Base-by-base conservation (phyloP, 306 rosid genomes). In the Acacia melanoxylon region DNA sequence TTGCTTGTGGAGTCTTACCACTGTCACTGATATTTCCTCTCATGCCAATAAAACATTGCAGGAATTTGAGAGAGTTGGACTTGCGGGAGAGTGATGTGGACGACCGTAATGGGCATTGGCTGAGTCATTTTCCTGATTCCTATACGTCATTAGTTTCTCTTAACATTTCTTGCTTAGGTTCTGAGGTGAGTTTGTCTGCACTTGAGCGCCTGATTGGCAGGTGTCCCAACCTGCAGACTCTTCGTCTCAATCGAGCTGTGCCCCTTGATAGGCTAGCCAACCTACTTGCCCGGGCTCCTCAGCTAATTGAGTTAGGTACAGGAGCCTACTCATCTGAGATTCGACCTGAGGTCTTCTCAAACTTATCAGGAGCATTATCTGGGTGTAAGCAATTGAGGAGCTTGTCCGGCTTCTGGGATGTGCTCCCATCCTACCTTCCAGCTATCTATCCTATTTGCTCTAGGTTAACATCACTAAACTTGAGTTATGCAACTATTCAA, bases 351-450 rank as follows among this genome's bases (percentile, higher is more conserved):
- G 83, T 89, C 62, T 88, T 83, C 68, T 78, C 88, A 7, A 91
- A 82, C 82, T 77, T 89, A 27, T 51, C 80, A 0, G 84, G 81
- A 22, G 86, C 91, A 13, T 46, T 91, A 58, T 81, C 89, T 9
- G 79, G 73, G 46, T 91, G 93, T 83, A 89, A 87, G 70, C 81
- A 86, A 80, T 79, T 91, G 81, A 85, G 78, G 80, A 68, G 89
- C 84, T 71, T 91, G 19, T 91, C 95, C 45, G 93, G 95, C 37
- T 89, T 91, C 59, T 91, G 95, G 95, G 93, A 91, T 41, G 89
- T 83, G 4, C 90, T 86, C 46, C 93, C 93, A 9, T 74, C 85
- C 2, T 89, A 77, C 74, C 86, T 91, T 71, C 85, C 89, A 25
- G 86, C 87, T 42, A 81, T 89, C 83, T 91, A 89, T 82, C 86